Conservation (phyloP, 1,284 basidiomycete species). For the Agroathelia rolfsii region DNA sequence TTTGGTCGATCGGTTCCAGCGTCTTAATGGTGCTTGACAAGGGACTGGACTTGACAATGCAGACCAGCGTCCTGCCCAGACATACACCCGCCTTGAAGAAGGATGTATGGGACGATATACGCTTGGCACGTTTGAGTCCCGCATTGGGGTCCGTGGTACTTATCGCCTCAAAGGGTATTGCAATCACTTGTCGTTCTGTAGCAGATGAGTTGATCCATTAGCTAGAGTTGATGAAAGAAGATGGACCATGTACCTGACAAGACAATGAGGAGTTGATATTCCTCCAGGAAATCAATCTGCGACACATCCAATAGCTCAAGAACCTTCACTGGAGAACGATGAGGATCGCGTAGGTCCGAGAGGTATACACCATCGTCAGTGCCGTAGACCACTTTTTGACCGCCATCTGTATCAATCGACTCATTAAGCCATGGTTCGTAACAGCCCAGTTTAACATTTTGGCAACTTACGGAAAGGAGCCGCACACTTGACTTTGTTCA, state of each 20-base stretch:
- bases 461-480: slow-evolving; percentile 82
- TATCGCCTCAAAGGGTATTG: slow-evolving; percentile 91
- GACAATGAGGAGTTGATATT: slow-evolving; percentile 92
- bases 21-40: slow-evolving; percentile 97
- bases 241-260: slow-evolving; percentile 71
- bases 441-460: slow-evolving; percentile 10
- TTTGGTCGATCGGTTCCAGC: slow-evolving; percentile 92
- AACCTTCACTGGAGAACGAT: slow-evolving; percentile 84
- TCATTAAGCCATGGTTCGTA: too few relatives aligned
- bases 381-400: slow-evolving; percentile 87
- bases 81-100: slow-evolving; percentile 98
- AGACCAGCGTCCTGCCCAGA: slow-evolving; percentile 89
- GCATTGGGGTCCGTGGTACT: slow-evolving; percentile 86
- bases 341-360: slow-evolving; percentile 71
- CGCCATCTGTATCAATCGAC: slow-evolving; percentile 53
- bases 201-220: slow-evolving; percentile 4
- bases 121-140: slow-evolving; percentile 87
- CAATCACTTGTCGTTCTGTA: slow-evolving; percentile 87
- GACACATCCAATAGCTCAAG: slow-evolving; percentile 83
- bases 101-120: slow-evolving; percentile 92
- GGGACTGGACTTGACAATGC: slow-evolving; percentile 93
- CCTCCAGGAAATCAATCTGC: slow-evolving; percentile 95
- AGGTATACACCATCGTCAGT: slow-evolving; percentile 97
- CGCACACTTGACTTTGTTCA: slow-evolving; percentile 86
- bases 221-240: slow-evolving; percentile 1